Base-by-base conservation (phyloP, 2,329 filamentous ascomycete genomes). In the Capronia americana region DNA sequence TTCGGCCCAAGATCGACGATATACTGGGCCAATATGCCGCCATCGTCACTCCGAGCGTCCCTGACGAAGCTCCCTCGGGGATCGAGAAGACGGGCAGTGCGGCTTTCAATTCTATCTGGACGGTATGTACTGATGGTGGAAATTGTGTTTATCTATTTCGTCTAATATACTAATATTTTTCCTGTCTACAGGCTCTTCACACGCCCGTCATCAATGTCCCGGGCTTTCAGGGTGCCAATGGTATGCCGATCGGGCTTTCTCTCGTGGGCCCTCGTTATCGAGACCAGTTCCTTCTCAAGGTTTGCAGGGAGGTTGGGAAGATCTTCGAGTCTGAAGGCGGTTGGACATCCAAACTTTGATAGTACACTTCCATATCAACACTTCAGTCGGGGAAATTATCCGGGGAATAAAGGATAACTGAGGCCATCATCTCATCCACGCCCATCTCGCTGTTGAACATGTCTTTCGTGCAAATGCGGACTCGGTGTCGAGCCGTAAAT, bases 241-340 rank as follows among this genome's bases (percentile, higher is more conserved):
- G 34, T 41, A 7, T 41, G 7, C 34, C 34, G 7, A 14, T 41
- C 34, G 81, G 84, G 7, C 77, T 41, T 7, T 41, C 34, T 14
- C 7, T 41, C 34, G 34, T 41, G 34, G 14, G 7, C 7, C 14
- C 34, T 7, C 7, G 34, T 7, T 41, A 41, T 41, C 7, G 34
- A 14, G 34, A 41, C 14, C 34, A 41, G 14, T 14, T 7, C 14
- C 34, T 41, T 14, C 34, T 41, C 7, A 41, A 41, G 34, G 34
- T 41, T 7, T 7, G 7, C 34, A 41, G 14, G 34, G 34, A 41
- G 14, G 7, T 41, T 7, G 34, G 34, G 14, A 7, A 7, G 34
- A 7, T 41, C 7, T 41, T 41, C 14, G 7, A 41, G 34, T 41
- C 34, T 7, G 7, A 14, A 7, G 34, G 34, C 14, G 34, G 34